A percentile compares a stretch with the other conserved stretches of the same genome.
These are phyloP conservation scores for Nicotiana obtusifolia DNA, from an alignment of 257 asterid genomes.

Conservation along the genomic window DNA sequence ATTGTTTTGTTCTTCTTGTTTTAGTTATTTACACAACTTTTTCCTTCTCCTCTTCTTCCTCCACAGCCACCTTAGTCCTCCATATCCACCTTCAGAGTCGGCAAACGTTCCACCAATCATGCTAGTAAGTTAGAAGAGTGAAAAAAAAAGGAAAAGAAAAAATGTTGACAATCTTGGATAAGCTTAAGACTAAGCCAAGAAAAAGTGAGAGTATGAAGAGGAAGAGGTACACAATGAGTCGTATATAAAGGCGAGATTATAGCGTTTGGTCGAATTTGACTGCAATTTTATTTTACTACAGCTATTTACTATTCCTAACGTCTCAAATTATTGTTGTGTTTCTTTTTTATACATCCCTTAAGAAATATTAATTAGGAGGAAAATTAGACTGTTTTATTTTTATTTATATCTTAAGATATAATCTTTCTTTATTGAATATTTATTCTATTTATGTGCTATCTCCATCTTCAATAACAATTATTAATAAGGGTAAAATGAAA, in stretches of 20 bases:
- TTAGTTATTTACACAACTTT: not conserved
- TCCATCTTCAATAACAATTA: no score
- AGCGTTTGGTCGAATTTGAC: slow-evolving; percentile 22
- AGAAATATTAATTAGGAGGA: no score
- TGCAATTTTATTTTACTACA: not conserved
- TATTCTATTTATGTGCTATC: no score
- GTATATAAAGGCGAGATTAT: slow-evolving; percentile 47
- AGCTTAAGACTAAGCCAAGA: not conserved
- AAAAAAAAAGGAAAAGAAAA: not conserved
- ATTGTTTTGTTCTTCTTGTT: slow-evolving; percentile 18
- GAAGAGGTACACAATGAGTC: slow-evolving; percentile 22
- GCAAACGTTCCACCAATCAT: slow-evolving; percentile 16
- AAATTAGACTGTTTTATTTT: no score
- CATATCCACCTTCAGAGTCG: not conserved
- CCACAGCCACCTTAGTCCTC: not conserved
- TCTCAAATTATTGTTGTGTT: no score
- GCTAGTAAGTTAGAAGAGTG: not conserved
- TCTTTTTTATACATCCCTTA: no score
- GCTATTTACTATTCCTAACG: not conserved
- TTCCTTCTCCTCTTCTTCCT: slow-evolving; percentile 18
- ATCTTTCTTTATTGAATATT: no score
- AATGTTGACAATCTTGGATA: slow-evolving; percentile 4
- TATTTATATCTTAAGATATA: no score
- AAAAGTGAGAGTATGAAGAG: slow-evolving; percentile 17
- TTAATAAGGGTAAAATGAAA: no score